Evolutionary conservation across 768 basidiomycete genomes (phyloP), one percentile per base, ranked within the genome.

Genomic region (Xerocomus brunneocitrinus): DNA sequence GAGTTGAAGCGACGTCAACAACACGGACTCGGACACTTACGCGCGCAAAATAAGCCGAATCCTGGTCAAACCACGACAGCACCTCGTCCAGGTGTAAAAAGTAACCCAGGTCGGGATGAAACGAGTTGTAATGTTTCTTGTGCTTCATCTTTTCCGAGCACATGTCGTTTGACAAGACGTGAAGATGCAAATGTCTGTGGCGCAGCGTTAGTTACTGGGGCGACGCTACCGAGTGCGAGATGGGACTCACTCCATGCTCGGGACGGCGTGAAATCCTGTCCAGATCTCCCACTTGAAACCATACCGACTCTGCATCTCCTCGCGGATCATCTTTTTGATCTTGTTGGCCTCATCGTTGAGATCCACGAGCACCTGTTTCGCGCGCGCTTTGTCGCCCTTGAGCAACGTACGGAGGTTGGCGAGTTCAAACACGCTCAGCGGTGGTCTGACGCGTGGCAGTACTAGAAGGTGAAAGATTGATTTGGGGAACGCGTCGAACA

Each of bases 121-220:
- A 97, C 5, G 90, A 88, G 62, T 95, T 94, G 71, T 91, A 89
- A 59, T 97, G 94, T 63, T 87, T 89, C 75, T 95, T 97, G 51
- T 75, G 79, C 72, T 94, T 95, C 74, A 95, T 70, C 48, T 71
- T 73, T 8, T 81, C 77, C 0, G 86, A 85, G 50, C 76, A 76
- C 34, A 93, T 66, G 64, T 97, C 94, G 5, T 81, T 77, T 4
- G 92, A 93, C 36, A 97, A 71, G 49, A 97, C 82, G 64, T 97
- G 94, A 10, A 95, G 68, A 63, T 97, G 91, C 3, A 93, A 55
- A 66, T 93, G 91, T 55, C 89, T 91, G 50, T 34, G 54, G 40
- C 57, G 52, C 3, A 24, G 41, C 25, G 24, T 40, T 28, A 19
- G 14, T 32, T 30, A 19, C 19, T 19, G 36, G 39, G n/a, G 16